These are phyloP conservation scores for Candida tammaniensis DNA, from an alignment of 805 yeast species.

Conservation along the genomic window DNA sequence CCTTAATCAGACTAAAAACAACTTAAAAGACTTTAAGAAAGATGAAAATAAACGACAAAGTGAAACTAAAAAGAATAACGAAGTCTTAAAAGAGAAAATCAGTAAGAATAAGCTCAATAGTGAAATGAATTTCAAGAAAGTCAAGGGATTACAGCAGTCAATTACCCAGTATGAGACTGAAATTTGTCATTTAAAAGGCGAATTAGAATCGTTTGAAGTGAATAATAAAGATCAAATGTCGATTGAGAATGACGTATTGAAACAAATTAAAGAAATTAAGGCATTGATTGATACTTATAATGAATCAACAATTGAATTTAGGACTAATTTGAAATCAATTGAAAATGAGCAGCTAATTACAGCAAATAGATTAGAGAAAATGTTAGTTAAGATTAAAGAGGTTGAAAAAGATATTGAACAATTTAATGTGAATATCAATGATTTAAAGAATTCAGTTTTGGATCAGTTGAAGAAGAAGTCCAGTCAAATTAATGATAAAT, in stretches of 20 bases:
- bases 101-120: conserved; percentile 25
- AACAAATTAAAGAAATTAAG: conserved; percentile 23
- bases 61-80: conserved; percentile 33
- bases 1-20: conserved; percentile 20
- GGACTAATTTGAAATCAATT: conserved; percentile 18
- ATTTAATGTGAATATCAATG: conserved; percentile 24
- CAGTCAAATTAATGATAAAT: conserved; percentile 29
- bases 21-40: conserved; percentile 30
- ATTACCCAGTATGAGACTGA: conserved; percentile 38
- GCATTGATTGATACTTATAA: conserved; percentile 22
- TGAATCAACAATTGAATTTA: conserved; percentile 19
- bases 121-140: conserved; percentile 31
- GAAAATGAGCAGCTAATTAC: conserved; percentile 22
- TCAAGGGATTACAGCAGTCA: conserved; percentile 39
- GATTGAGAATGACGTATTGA: conserved; percentile 2
- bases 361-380: conserved; percentile 23
- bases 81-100: conserved; percentile 27
- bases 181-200: conserved; percentile 14
- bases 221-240: neutral
- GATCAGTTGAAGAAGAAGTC: conserved; percentile 24
- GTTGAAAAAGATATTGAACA: conserved; percentile 24
- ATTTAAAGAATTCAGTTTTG: conserved; percentile 24
- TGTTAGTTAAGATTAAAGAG: conserved; percentile 21
- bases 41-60: conserved; percentile 36
- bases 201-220: conserved; percentile 5